Percentiles rank a stretch among this genome's conserved stretches.
These are phyloP conservation scores for Leccinum obscurum DNA, from an alignment of 768 basidiomycete genomes.

Conservation along the genomic window DNA sequence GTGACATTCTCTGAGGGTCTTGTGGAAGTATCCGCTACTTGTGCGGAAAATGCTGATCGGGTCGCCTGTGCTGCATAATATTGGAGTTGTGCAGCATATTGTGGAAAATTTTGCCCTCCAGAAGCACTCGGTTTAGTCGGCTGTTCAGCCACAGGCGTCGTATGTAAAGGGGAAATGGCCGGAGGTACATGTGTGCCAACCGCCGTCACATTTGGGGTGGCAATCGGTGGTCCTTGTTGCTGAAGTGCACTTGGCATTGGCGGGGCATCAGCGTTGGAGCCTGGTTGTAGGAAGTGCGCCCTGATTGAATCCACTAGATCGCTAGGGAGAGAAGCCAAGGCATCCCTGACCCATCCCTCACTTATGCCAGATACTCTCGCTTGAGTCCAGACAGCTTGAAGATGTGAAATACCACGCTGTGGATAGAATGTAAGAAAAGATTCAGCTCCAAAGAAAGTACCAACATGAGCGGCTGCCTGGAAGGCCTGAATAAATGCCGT, in stretches of 20 bases:
- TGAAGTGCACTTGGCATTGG: background rate
- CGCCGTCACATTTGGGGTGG: background rate
- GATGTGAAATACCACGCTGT: conserved; percentile 17
- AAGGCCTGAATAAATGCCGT: conserved; percentile 24
- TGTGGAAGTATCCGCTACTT: conserved; percentile 1
- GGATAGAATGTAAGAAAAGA: background rate
- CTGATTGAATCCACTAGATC: conserved; percentile 11
- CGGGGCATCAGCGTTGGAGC: background rate
- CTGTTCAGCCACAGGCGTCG: background rate
- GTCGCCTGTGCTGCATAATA: conserved; percentile 25
- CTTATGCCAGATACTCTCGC: conserved; percentile 20
- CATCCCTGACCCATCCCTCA: conserved; percentile 22
- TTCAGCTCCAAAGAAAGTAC: conserved; percentile 9
- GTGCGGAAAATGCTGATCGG: conserved; percentile 6
- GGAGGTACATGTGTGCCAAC: background rate
- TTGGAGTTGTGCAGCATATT: conserved; percentile 18
- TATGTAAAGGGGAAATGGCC: background rate
- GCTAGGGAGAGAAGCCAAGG: conserved; percentile 20
- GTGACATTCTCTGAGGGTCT: background rate
- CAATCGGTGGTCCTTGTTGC: background rate
- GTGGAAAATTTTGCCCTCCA: background rate
- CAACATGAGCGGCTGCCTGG: conserved; percentile 21
- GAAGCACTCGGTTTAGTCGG: background rate
- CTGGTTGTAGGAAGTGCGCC: conserved; percentile 7
- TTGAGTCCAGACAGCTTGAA: conserved; percentile 14